These are phyloP conservation scores for Xylaria hypoxylon DNA, from an alignment of 2,329 filamentous ascomycete genomes.

Conservation along the genomic window DNA sequence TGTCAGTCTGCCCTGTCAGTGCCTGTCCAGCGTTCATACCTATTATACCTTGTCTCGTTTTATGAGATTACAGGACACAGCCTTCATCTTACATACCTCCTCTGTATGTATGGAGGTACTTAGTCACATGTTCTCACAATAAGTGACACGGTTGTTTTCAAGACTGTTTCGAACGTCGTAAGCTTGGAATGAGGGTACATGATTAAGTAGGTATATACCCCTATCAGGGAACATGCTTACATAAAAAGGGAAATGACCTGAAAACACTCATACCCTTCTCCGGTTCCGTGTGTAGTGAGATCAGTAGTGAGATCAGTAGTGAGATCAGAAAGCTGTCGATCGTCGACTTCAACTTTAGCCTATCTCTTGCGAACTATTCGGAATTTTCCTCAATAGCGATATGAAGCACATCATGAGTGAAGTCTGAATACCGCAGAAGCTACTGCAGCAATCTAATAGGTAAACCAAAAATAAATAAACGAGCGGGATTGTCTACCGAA, in stretches of 20 bases:
- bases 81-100: no score
- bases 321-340: no score
- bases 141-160: conserved; percentile 16
- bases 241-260: background rate
- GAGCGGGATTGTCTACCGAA: conserved; percentile 14
- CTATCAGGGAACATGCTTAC: no score
- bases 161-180: conserved; percentile 16
- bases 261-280: no score
- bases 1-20: background rate
- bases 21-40: background rate
- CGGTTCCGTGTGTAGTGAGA: no score
- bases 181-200: conserved; percentile 19
- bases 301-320: no score
- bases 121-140: conserved; percentile 12
- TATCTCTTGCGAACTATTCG: no score
- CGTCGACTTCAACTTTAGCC: no score
- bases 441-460: background rate
- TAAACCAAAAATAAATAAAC: background rate
- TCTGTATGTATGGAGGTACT: no score
- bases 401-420: background rate
- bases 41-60: conserved; percentile 22
- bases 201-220: background rate
- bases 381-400: background rate
- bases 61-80: conserved; percentile 24
- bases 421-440: background rate